These are phyloP conservation scores for Alternaria viburni DNA, from an alignment of 2,329 filamentous ascomycete species.

Conservation along the genomic window DNA sequence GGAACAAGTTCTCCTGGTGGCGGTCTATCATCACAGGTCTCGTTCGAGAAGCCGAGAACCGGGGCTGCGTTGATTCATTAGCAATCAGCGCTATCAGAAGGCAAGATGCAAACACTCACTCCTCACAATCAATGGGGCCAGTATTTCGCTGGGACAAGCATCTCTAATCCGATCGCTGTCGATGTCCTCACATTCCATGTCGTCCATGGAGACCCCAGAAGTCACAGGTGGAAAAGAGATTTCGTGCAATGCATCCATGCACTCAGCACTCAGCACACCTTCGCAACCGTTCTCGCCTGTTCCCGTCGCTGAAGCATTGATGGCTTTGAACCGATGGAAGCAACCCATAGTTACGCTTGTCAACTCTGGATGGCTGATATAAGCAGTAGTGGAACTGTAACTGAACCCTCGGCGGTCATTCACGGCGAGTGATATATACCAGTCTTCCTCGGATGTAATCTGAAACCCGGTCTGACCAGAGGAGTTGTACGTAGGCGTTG, in stretches of 20 bases:
- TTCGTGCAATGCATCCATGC: neutral
- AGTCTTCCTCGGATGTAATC: neutral
- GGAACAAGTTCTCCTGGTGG: neutral
- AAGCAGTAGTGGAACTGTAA: neutral
- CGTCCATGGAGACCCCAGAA: neutral
- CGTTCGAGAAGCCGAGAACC: neutral
- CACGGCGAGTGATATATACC: neutral
- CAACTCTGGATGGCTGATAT: neutral
- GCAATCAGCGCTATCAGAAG: neutral
- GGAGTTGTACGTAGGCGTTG: neutral
- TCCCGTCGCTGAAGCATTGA: neutral
- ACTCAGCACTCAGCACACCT: neutral
- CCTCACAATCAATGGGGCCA: neutral
- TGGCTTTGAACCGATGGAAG: neutral
- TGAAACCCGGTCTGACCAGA: neutral
- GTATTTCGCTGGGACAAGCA: neutral
- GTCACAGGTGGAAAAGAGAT: neutral
- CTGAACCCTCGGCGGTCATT: neutral
- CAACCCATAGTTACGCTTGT: neutral
- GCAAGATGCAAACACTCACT: neutral
- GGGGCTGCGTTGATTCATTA: neutral
- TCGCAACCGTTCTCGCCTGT: neutral
- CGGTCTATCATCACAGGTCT: neutral
- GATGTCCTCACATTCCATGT: neutral
- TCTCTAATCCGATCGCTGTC: neutral